These are phyloP conservation scores for Litsea cubeba DNA, from an alignment of 164 flowering plant genomes.

Conservation along the genomic window DNA sequence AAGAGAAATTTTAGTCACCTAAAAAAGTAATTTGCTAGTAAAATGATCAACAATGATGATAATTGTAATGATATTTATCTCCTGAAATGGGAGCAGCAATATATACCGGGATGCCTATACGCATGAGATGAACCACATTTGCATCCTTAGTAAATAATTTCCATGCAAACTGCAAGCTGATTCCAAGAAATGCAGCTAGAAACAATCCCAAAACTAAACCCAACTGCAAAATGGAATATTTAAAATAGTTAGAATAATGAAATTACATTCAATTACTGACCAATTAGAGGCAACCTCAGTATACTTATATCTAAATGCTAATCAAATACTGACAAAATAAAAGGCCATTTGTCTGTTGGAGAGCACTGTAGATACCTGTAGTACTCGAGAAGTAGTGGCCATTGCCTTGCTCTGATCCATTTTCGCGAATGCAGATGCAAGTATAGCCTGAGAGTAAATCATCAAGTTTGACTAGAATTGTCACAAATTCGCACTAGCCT, in stretches of 20 bases:
- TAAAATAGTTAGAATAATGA: neutral
- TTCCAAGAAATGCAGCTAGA: conserved; percentile 53
- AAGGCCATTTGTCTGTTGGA: neutral
- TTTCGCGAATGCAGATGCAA: conserved; percentile 84
- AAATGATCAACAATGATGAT: neutral
- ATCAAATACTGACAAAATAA: neutral
- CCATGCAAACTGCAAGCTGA: conserved; percentile 62
- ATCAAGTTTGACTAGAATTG: neutral
- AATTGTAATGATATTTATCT: neutral
- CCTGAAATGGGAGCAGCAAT: conserved; percentile 1
- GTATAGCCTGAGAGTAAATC: conserved; percentile 55
- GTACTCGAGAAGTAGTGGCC: conserved; percentile 60
- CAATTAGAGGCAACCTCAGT: too few relatives aligned
- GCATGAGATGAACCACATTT: conserved; percentile 52
- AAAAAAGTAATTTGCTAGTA: too few relatives aligned
- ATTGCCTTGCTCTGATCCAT: conserved; percentile 58
- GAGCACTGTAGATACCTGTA: conserved; percentile 49
- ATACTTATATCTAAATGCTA: neutral
- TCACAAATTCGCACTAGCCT: too few relatives aligned
- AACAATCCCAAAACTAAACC: conserved; percentile 62
- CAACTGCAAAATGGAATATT: conserved; percentile 43
- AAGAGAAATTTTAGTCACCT: conserved; percentile 4
- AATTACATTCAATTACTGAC: neutral
- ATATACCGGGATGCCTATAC: conserved; percentile 68
- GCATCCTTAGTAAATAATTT: conserved; percentile 55